These are phyloP conservation scores for Raffaelea arxii DNA, from an alignment of 2,329 filamentous ascomycete genomes.

Conservation along the genomic window DNA sequence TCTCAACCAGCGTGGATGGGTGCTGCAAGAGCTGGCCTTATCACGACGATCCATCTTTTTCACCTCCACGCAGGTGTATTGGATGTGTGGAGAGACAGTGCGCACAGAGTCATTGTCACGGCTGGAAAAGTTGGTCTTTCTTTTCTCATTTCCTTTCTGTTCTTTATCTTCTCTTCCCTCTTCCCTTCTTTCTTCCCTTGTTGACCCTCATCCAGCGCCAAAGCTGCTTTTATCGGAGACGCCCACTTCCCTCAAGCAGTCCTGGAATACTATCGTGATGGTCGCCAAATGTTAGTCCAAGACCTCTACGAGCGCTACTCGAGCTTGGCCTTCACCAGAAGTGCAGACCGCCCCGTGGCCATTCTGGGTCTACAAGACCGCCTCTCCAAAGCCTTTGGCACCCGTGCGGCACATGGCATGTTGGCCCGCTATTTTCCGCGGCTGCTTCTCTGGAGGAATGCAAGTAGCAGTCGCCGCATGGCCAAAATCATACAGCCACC, in stretches of 20 bases:
- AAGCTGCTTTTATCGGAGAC: conserved; percentile 17
- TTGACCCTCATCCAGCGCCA: not conserved
- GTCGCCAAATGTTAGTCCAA: conserved; percentile 13
- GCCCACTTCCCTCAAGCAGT: conserved; percentile 16
- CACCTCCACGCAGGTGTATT: conserved; percentile 24
- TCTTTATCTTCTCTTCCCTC: not conserved
- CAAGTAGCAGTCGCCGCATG: not conserved
- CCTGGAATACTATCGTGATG: conserved; percentile 6
- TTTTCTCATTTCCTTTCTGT: not conserved
- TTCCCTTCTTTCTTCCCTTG: not conserved
- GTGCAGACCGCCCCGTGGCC: conserved; percentile 18
- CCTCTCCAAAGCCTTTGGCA: conserved; percentile 13
- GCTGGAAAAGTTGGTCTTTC: conserved; percentile 22
- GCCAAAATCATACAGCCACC: not conserved
- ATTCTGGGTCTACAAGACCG: conserved; percentile 21
- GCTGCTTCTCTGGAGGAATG: conserved; percentile 19
- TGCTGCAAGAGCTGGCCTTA: conserved; percentile 28
- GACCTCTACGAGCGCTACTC: conserved; percentile 21
- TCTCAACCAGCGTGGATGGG: conserved; percentile 27
- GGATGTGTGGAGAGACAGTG: conserved; percentile 26
- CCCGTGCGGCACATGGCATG: conserved; percentile 19
- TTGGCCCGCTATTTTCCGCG: conserved; percentile 16
- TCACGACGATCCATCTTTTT: conserved; percentile 27
- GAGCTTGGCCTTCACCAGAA: conserved; percentile 13
- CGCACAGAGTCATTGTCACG: conserved; percentile 23